Evolutionary conservation across 1,139 yeast species (phyloP), one percentile per base, ranked within the genome.

Genomic region (Candida frijolesensis): DNA sequence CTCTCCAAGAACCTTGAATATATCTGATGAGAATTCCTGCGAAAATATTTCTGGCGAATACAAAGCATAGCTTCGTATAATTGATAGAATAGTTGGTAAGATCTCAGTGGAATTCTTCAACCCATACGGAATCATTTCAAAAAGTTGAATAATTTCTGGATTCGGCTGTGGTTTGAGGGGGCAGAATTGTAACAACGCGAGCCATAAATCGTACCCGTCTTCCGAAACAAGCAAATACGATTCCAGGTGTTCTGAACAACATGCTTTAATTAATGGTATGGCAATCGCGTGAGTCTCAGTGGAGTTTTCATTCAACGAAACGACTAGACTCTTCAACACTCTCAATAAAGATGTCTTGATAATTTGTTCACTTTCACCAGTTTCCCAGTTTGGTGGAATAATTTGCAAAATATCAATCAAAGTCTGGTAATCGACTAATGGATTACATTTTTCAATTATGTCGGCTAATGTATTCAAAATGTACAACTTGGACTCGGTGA

Each of bases 171-270:
- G 15, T 12, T 59, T 57, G 25, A 61, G 48, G 1, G 84, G 84
- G 45, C 70, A 65, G 48, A 85, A 84, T 53, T 84, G 88, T 47
- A 92, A 66, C 3, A 90, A 63, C 0, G 87, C 78, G 38, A 81
- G 72, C 97, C 98, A 92, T 47, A 94, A 71, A 48, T 89, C 96
- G 60, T 83, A 83, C 0, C 96, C 97, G 66, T 94, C 99, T 61
- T 94, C 98, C 29, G 87, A 76, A 10, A 94, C 66, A 47, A 89
- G 73, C 2, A 85, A 73, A 56, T 85, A 85, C 50, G 76, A 74
- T 33, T 83, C 84, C 1, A 91, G 80, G 4, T 70, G 60, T 8
- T 84, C 84, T 3, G 66, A 52, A 55, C 90, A 85, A 57, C 96
- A 85, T 40, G 86, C 80, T 15, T 73, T 71, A 33, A 92, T 76